Evolutionary conservation across 441 rosid species (phyloP), one percentile per base, ranked within the genome.

Genomic region (Cnidoscolus chayamansa): DNA sequence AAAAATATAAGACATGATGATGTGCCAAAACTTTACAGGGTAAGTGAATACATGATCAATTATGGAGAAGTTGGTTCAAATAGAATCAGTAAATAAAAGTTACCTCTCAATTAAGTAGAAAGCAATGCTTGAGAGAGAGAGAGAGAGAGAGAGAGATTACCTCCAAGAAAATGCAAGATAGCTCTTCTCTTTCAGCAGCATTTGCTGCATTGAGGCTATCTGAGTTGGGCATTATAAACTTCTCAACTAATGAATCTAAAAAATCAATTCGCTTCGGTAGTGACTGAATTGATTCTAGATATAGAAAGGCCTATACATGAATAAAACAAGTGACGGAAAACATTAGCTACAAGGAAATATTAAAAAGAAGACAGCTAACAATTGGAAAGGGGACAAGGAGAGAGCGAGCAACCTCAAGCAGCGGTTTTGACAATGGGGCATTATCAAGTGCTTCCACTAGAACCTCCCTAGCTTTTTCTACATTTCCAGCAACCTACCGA

Each of bases 91-190:
- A 40, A 53, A n/a, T 12, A 51, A 53, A 69, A n/a, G 58, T 35
- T 2, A 61, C 31, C 19, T 61, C 30, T 1, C n/a, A 54, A 35
- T 10, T 43, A 20, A 50, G 53, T 37, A 47, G 31, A 49, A 57
- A 50, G 2, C 31, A 7, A 10, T 7, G 13, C 40, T 63, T 59
- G 55, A 0, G 48, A 16, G 45, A 6, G 1, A 54, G 8, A 35
- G 56, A 31, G n/a, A 43, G 37, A 31, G 8, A 5, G 45, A 25
- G 5, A 35, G 5, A 35, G 40, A 53, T 81, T 82, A 93, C 98
- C 97, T 96, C 98, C 79, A 93, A 77, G 85, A 83, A 93, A 72
- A 93, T 87, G 77, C 86, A 80, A 30, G 97, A 91, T 30, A 93
- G 73, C 76, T 96, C 97, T 81, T 96, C 99, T 78, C 90, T 89